Evolutionary conservation across 768 basidiomycete genomes (phyloP), one percentile per base, ranked within the genome.

Genomic region (Pleurotus tuoliensis): DNA sequence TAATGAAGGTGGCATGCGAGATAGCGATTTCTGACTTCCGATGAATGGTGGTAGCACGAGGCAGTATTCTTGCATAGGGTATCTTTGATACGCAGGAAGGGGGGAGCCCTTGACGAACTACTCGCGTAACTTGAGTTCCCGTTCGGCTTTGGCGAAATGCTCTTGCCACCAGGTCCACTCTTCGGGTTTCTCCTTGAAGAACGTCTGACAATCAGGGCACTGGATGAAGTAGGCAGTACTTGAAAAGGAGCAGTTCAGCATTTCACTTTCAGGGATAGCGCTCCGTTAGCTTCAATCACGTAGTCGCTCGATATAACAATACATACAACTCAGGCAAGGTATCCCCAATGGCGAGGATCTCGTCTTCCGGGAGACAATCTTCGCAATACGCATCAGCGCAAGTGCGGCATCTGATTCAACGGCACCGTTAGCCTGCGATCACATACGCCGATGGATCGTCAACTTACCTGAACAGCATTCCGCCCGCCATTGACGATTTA

Each of bases 351-450:
- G 78, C 72, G 27, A 77, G 76, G 34, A 83, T 68, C 4, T 82
- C 76, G 3, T 75, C 80, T 2, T 65, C 60, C 4, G 81, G 78
- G 40, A 86, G 59, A 64, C 84, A 86, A 60, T 86, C 84, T 54
- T 85, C 82, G 66, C 84, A 86, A 58, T 79, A 82, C 1, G 84
- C 82, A 52, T 74, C 67, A 13, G 80, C 76, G 62, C 85, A 86
- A 0, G 82, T 84, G 56, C 78, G 81, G 59, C 83, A 86, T 58
- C 82, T 83, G 50, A 48, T 34, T 34, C 30, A 11, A 34, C 11
- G 1, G 11, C 30, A 3, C 30, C 30, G 30, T 34, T 34, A 34
- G 30, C 30, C 30, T 34, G 30, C 30, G 1, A 30, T 8, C 30
- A 30, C 30, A 8, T 3, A 0, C 8, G 30, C 30, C n/a, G n/a